Evolutionary conservation across 768 basidiomycete species (phyloP), one percentile per base, ranked within the genome.

Genomic region (Tulasnella sp.): DNA sequence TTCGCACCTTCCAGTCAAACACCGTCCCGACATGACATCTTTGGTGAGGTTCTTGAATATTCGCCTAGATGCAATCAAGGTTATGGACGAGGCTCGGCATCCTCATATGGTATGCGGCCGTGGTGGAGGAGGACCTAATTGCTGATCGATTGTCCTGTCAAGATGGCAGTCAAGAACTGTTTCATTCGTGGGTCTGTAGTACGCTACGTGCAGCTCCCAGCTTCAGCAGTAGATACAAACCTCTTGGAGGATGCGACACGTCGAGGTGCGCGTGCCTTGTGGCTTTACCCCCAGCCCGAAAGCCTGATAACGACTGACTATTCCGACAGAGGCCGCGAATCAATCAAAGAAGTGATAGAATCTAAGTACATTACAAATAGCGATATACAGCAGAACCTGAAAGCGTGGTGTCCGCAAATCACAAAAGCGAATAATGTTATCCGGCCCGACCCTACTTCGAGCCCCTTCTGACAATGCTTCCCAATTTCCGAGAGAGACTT

Each of bases 101-200:
- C 98, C 98, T 36, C 98, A 99, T 85, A 98, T 99, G 97, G 97
- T 94, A 80, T 10, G 21, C 46, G 39, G 71, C 12, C 10, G 10
- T 34, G 39, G 36, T n/a, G 52, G 52, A 5, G n/a, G 52, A 52
- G 34, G 2, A 14, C 62, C n/a, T 73, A 3, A 27, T 44, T 12
- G n/a, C 52, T 52, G 52, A 52, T 52, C n/a, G 52, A 52, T 27
- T 42, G 18, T 27, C 56, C 21, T 14, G 18, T 40, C 14, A 82
- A 99, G 97, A 96, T 98, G 92, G 96, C 97, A 0, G 96, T 99
- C 62, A 97, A 97, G 87, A 99, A 99, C 85, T 98, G 96, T 85
- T 99, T 99, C 84, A 99, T 99, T 83, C 93, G 98, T 62, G 98
- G 98, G 81, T 97, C 96, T 24, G 98, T 99, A 19, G 97, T 99